These are phyloP conservation scores for Aquilaria yunnanensis DNA, from an alignment of 345 rosid genomes.

Conservation along the genomic window DNA sequence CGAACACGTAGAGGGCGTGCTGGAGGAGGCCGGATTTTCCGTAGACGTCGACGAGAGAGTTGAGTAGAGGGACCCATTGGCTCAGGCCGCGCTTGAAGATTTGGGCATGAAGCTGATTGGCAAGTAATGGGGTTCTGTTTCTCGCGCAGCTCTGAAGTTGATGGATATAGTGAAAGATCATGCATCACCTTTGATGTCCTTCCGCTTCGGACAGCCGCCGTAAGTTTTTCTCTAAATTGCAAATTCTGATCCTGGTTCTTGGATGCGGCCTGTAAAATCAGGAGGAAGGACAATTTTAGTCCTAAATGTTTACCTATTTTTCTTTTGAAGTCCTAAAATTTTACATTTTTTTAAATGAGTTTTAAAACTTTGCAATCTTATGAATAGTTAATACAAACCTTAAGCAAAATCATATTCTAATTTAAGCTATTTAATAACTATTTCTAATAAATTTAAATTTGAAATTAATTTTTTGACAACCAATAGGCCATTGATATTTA, in stretches of 20 bases:
- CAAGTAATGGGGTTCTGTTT: slow-evolving; percentile 20
- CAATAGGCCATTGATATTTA: too few relatives aligned
- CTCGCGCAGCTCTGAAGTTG: slow-evolving; percentile 38
- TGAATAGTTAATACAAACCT: too few relatives aligned
- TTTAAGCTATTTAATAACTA: too few relatives aligned
- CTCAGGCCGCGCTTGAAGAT: slow-evolving; percentile 42
- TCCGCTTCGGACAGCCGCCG: neutral
- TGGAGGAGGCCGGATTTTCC: slow-evolving; percentile 42
- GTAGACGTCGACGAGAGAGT: slow-evolving; percentile 39
- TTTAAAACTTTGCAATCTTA: too few relatives aligned
- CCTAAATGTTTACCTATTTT: too few relatives aligned
- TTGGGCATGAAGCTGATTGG: slow-evolving; percentile 42
- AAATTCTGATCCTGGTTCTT: too few relatives aligned
- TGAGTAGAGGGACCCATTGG: slow-evolving; percentile 28
- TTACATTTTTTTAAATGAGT: too few relatives aligned
- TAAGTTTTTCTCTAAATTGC: neutral
- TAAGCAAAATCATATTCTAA: too few relatives aligned
- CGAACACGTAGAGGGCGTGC: slow-evolving; percentile 44
- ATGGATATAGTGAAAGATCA: slow-evolving; percentile 38
- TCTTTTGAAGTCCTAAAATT: too few relatives aligned
- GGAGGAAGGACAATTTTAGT: neutral
- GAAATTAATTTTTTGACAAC: too few relatives aligned
- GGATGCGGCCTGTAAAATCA: neutral
- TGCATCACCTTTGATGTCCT: slow-evolving; percentile 19
- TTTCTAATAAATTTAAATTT: too few relatives aligned